phyloP scores from a whole-genome alignment of 2,329 filamentous ascomycete species.

The Cladosporium sp. region DNA sequence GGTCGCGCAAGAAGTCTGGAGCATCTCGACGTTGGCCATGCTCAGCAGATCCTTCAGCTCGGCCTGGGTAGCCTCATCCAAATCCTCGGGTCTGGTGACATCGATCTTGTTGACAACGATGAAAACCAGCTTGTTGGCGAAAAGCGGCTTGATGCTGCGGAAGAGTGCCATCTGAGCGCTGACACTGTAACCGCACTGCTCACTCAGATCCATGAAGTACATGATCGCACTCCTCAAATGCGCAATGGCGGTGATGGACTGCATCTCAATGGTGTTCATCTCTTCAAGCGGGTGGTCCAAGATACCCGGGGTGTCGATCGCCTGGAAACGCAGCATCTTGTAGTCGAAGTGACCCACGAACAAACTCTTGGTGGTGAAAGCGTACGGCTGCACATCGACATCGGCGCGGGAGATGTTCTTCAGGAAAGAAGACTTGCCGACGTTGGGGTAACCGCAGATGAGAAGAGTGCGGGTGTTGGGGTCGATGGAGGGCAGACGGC shows the following conservation, averaged over 20 bases:
- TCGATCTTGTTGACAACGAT: conserved; percentile 99
- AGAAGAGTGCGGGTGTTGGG: conserved; percentile 93
- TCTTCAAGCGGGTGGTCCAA: conserved; percentile 95
- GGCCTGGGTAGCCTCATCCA: conserved; percentile 71
- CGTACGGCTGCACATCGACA: conserved; percentile 95
- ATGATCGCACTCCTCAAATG: conserved; percentile 92
- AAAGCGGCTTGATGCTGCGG: conserved; percentile 92
- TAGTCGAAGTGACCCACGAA: conserved; percentile 98
- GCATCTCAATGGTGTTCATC: conserved; percentile 99
- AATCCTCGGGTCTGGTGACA: conserved; percentile 77
- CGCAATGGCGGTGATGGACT: conserved; percentile 94
- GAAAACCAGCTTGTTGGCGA: conserved; percentile 95
- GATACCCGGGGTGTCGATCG: conserved; percentile 98
- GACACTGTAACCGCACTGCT: conserved; percentile 94
- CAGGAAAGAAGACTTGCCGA: conserved; percentile 94
- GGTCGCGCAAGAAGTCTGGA: conserved; percentile 92
- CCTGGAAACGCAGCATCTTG: conserved; percentile 85
- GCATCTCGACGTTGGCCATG: conserved; percentile 82
- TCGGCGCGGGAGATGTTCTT: conserved; percentile 89
- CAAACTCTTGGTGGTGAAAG: conserved; percentile 95
- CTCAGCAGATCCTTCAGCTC: conserved; percentile 77
- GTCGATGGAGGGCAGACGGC: conserved; percentile 96
- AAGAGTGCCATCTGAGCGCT: conserved; percentile 90
- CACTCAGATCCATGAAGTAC: conserved; percentile 97
- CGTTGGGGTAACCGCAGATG: conserved; percentile 96